phyloP scores from a whole-genome alignment of 805 yeast genomes.

The Kodamaea neixiangensis region DNA sequence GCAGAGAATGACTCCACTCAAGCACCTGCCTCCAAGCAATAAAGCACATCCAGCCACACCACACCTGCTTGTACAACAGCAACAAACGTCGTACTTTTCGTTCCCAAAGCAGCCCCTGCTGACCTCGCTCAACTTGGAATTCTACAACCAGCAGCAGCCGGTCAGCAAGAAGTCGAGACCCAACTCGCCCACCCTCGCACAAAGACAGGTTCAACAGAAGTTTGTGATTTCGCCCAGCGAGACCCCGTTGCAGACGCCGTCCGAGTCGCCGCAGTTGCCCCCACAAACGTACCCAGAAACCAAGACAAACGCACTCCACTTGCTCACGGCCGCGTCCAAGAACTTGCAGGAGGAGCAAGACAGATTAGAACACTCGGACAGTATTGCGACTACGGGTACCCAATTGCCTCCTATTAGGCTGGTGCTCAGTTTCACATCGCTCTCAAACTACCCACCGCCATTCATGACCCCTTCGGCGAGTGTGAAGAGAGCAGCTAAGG shows the following conservation, averaged over 20 bases:
- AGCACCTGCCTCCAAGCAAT: constrained; percentile 17
- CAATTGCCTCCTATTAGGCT: constrained; percentile 44
- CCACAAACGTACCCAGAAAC: constrained; percentile 8
- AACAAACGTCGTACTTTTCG: constrained; percentile 16
- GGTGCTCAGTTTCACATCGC: constrained; percentile 31
- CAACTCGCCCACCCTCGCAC: constrained; percentile 39
- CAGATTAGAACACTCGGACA: constrained; percentile 16
- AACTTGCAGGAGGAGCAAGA: constrained; percentile 27
- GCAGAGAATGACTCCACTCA: constrained; percentile 48
- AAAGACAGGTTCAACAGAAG: constrained; percentile 6
- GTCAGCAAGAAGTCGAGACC: constrained; percentile 47
- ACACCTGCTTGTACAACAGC: constrained; percentile 19
- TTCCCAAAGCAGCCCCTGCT: constrained; percentile 31
- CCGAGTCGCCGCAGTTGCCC: constrained; percentile 45
- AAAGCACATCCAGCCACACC: constrained; percentile 14
- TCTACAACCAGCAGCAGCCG: constrained; percentile 19
- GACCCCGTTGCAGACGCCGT: constrained; percentile 52
- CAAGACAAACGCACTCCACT: constrained; percentile 22
- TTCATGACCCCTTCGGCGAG: constrained; percentile 6
- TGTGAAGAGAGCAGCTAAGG: constrained; percentile 1
- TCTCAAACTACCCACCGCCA: constrained; percentile 11
- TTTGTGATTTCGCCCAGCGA: constrained; percentile 36
- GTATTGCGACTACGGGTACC: constrained; percentile 43
- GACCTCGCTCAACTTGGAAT: constrained; percentile 39
- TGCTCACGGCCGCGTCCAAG: constrained; percentile 25